These are phyloP conservation scores for Malassezia brasiliensis DNA, from an alignment of 1,284 basidiomycete species.

Conservation along the genomic window DNA sequence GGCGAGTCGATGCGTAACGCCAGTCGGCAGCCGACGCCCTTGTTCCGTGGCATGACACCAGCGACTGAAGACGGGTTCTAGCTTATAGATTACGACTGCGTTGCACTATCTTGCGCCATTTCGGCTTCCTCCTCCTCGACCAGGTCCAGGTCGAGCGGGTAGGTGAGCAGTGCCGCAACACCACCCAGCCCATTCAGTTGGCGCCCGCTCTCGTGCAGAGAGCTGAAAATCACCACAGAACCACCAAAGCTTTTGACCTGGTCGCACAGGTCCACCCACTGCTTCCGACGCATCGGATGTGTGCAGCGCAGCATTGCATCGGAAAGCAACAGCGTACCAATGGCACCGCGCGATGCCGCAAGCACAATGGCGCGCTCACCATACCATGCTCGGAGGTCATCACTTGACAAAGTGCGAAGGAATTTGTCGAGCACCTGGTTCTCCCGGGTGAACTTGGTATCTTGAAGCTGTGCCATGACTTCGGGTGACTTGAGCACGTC, in stretches of 20 bases:
- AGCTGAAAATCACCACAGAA: conserved; percentile 90
- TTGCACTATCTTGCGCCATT: neutral
- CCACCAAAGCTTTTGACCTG: conserved; percentile 76
- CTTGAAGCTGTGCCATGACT: conserved; percentile 64
- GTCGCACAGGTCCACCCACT: conserved; percentile 81
- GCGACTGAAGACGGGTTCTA: conserved; percentile 1
- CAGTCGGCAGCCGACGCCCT: conserved; percentile 1
- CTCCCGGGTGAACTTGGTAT: conserved; percentile 94
- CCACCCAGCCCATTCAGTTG: conserved; percentile 87
- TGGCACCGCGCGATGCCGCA: conserved; percentile 82
- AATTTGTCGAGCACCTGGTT: conserved; percentile 53
- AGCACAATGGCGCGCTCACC: conserved; percentile 85
- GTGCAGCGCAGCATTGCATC: conserved; percentile 73
- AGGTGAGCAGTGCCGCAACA: conserved; percentile 88
- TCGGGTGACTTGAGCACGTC: conserved; percentile 83
- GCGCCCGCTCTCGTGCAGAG: conserved; percentile 89
- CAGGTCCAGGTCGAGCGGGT: conserved; percentile 81
- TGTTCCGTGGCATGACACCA: conserved; percentile 14
- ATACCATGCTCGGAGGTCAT: conserved; percentile 97
- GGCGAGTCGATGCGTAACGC: neutral
- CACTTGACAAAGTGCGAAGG: conserved; percentile 76
- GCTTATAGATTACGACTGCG: neutral
- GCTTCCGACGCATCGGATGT: conserved; percentile 49
- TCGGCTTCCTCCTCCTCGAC: conserved; percentile 54
- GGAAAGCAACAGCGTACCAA: conserved; percentile 87